These are phyloP conservation scores for Termitomyces sp. DNA, from an alignment of 768 basidiomycete species.

Conservation along the genomic window DNA sequence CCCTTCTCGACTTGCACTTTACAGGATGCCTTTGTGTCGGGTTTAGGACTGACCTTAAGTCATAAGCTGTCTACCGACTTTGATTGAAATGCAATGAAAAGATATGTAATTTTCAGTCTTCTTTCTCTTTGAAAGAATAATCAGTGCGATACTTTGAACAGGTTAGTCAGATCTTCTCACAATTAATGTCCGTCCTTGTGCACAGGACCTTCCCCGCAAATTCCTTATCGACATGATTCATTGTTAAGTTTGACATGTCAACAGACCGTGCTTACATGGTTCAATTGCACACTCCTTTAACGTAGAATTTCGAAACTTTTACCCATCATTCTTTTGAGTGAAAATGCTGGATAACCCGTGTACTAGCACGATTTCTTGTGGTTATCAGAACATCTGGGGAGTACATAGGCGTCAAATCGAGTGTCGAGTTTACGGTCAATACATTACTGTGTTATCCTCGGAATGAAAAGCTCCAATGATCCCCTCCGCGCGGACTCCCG, in stretches of 20 bases:
- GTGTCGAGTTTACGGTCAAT: not conserved
- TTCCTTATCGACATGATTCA: not conserved
- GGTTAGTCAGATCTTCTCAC: not conserved
- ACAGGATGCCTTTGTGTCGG: not conserved
- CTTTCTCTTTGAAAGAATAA: not conserved
- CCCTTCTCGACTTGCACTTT: not conserved
- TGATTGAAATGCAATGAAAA: not conserved
- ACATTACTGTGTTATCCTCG: not conserved
- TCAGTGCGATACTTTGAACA: not conserved
- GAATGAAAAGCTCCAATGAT: slow-evolving; percentile 2
- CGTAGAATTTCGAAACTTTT: not conserved
- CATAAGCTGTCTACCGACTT: not conserved
- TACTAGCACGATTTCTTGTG: not conserved
- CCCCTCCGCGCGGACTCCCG: slow-evolving; percentile 1
- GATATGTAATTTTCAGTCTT: not conserved
- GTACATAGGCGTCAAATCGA: not conserved
- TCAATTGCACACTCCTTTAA: not conserved
- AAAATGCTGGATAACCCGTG: not conserved
- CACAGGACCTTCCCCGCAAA: not conserved
- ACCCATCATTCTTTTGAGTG: no score
- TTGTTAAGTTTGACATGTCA: not conserved
- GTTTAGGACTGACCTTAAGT: not conserved
- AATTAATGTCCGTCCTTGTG: not conserved
- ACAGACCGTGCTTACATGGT: not conserved
- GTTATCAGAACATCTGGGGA: not conserved